Evolutionary conservation across 2,329 filamentous ascomycete genomes (phyloP), one percentile per base, ranked within the genome.

Genomic region (Stachybotrys chlorohalonatus): DNA sequence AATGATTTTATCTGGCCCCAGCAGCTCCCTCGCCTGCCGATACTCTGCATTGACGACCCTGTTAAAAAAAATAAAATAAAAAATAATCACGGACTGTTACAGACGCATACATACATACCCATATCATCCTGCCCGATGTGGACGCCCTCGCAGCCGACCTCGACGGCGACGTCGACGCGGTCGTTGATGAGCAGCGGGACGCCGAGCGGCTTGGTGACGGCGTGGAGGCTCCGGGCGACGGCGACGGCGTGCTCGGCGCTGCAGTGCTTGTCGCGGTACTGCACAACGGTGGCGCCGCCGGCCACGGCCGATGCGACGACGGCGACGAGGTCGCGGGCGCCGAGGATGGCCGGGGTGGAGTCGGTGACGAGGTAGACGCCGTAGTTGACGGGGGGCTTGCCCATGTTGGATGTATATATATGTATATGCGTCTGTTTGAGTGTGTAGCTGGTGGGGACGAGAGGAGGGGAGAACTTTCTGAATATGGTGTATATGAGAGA

Each of bases 101-200:
- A 3, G 8, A 42, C 13, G 13, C 13, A 42, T 5, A 42, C 13
- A 42, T 42, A 42, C 13, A 42, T 42, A 42, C 86, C 78, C 77
- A 96, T 86, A 69, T 97, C 93, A 79, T 96, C 92, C 74, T 97
- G 93, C 7, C 94, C 94, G 52, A 97, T 82, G 69, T 97, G 94
- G 8, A 96, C 90, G 49, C 94, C 94, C 73, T 96, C 93, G 55
- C 89, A 94, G 11, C 85, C 89, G 48, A 92, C 81, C 13, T 90
- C 91, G 16, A 90, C 78, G 8, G 91, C 92, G 31, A 97, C 89
- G 67, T 96, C 92, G 6, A 96, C 82, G 11, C 92, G 84, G 68
- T 97, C 94, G 67, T 97, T 97, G 75, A 97, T 91, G 54, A 97
- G 76, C 55, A 97, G 79, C 32, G 93, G 93, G 3, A 96, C 83